A percentile compares a stretch with the other conserved stretches of the same genome.
Evolutionary conservation across 2,329 filamentous ascomycete species (phyloP).

Genomic region (Hortaea werneckii): DNA sequence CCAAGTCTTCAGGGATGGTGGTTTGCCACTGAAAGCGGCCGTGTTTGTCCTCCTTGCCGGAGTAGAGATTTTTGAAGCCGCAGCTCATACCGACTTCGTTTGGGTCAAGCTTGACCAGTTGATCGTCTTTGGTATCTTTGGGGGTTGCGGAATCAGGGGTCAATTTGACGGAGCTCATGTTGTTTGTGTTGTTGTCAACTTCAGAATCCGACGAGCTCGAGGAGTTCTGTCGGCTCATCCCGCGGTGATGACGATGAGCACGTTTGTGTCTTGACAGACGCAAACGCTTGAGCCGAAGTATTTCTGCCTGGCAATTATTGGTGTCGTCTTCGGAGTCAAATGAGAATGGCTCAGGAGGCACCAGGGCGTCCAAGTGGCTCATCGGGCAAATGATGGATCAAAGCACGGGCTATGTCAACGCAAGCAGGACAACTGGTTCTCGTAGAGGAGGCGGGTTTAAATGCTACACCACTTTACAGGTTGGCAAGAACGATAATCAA

Average conservation of each 20-base stretch:
- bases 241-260: neutral
- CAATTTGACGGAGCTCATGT: neutral
- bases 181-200: neutral
- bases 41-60: constrained; percentile 40
- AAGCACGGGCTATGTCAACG: too few relatives aligned
- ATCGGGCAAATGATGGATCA: neutral
- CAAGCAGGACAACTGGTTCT: too few relatives aligned
- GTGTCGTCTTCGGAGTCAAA: neutral
- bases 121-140: neutral
- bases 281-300: neutral
- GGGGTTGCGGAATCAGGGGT: neutral
- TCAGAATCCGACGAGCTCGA: neutral
- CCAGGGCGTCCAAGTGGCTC: neutral
- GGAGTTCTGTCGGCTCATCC: neutral
- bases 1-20: constrained; percentile 44
- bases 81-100: constrained; percentile 27
- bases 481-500: too few relatives aligned
- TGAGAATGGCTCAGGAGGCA: neutral
- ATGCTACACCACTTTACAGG: too few relatives aligned
- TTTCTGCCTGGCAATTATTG: neutral
- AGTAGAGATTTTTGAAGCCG: constrained; percentile 40
- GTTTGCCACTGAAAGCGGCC: constrained; percentile 46
- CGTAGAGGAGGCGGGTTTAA: too few relatives aligned
- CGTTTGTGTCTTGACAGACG: too few relatives aligned
- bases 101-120: constrained; percentile 3